Evolutionary conservation across 345 rosid species (phyloP).

Genomic region (Orychophragmus violaceus): DNA sequence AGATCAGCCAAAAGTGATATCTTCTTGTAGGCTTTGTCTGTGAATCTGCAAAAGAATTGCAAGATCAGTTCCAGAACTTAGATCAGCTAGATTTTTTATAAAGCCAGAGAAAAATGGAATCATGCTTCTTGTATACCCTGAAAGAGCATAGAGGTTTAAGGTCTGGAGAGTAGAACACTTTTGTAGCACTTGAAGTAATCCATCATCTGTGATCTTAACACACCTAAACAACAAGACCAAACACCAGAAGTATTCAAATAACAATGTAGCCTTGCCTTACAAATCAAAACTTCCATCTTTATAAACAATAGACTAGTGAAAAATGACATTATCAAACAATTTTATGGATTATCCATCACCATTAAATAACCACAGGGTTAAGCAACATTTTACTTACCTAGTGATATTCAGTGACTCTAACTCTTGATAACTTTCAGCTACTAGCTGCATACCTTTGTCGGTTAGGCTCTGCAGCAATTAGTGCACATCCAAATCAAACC

Average conservation of each 20-base stretch:
- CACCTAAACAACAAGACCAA: constrained; percentile 44
- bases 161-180: constrained; percentile 53
- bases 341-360: too few species aligned
- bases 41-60: constrained; percentile 49
- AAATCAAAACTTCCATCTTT: constrained; percentile 3
- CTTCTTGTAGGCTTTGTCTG: constrained; percentile 64
- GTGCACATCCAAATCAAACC: constrained; percentile 9
- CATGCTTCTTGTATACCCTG: constrained; percentile 39
- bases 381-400: constrained; percentile 42
- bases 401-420: constrained; percentile 68
- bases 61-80: constrained; percentile 1
- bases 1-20: constrained; percentile 51
- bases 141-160: constrained; percentile 86
- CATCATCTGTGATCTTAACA: constrained; percentile 69
- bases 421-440: constrained; percentile 62
- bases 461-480: constrained; percentile 52
- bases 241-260: neutral
- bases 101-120: neutral
- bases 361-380: too few species aligned
- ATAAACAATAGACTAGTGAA: neutral
- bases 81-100: neutral
- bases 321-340: neutral
- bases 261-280: constrained; percentile 19
- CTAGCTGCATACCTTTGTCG: constrained; percentile 61
- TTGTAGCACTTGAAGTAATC: constrained; percentile 57